A percentile compares a stretch with the other conserved stretches of the same genome.
These are phyloP conservation scores for Sugiyamaella lignohabitans DNA, from an alignment of 805 yeast genomes.

Conservation along the genomic window DNA sequence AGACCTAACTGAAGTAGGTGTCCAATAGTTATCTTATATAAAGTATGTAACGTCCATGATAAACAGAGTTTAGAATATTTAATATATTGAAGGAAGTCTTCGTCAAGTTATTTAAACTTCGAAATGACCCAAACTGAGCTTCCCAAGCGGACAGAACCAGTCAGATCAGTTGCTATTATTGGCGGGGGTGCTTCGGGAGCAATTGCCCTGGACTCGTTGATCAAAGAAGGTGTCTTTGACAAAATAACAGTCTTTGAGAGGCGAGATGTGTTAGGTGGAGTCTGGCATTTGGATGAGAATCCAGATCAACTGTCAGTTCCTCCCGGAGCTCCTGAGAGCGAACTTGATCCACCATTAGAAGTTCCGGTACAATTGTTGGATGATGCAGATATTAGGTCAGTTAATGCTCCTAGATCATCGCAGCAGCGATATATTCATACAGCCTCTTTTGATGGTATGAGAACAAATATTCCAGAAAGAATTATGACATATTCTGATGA, in stretches of 20 bases:
- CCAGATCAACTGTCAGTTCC: slow-evolving; percentile 6
- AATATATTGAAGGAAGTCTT: no score
- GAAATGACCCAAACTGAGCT: slow-evolving; percentile 1
- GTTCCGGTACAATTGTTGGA: not conserved
- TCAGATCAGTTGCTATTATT: slow-evolving; percentile 50
- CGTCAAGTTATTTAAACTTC: no score
- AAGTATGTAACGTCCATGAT: no score
- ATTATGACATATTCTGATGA: slow-evolving; percentile 7
- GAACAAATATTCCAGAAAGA: slow-evolving; percentile 8
- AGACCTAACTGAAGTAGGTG: no score
- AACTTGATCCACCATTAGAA: slow-evolving; percentile 5
- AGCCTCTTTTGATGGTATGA: slow-evolving; percentile 4
- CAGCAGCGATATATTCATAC: slow-evolving; percentile 7
- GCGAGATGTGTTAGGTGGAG: slow-evolving; percentile 56
- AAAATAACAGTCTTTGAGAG: slow-evolving; percentile 54
- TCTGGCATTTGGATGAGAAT: slow-evolving; percentile 42
- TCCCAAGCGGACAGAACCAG: slow-evolving; percentile 1
- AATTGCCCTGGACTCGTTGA: slow-evolving; percentile 56
- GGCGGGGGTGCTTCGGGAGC: slow-evolving; percentile 79
- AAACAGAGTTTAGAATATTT: no score
- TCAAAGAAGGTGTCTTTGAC: slow-evolving; percentile 40
- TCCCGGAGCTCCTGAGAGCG: slow-evolving; percentile 4
- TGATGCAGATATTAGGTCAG: not conserved
- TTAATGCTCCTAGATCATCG: not conserved
- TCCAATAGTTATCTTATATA: no score